Evolutionary conservation across 2,329 filamentous ascomycete species (phyloP).

Genomic region (Beauveria bassiana): DNA sequence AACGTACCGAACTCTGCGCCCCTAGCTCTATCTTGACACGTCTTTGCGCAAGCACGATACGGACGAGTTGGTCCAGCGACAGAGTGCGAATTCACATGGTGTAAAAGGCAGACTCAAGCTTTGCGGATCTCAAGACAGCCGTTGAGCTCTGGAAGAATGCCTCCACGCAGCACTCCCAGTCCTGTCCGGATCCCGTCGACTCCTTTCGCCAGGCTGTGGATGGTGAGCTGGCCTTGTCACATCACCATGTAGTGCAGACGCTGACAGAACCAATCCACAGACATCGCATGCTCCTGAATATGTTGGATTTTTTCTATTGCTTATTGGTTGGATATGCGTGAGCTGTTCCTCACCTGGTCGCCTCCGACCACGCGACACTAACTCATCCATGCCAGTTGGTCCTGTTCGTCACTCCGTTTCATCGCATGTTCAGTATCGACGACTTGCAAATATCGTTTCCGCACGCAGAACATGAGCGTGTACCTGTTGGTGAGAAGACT

Average conservation of each 20-base stretch:
- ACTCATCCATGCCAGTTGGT: slow-evolving; percentile 19
- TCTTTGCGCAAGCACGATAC: not conserved
- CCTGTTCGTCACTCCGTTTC: slow-evolving; percentile 65
- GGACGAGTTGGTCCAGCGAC: not conserved
- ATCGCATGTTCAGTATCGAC: slow-evolving; percentile 87
- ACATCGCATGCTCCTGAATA: slow-evolving; percentile 86
- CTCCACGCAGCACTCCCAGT: slow-evolving; percentile 16
- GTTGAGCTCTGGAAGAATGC: slow-evolving; percentile 15
- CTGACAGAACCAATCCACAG: slow-evolving; percentile 28
- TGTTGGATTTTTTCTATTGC: slow-evolving; percentile 64
- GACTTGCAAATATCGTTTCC: slow-evolving; percentile 81
- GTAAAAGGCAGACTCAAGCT: not conserved
- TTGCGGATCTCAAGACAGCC: not conserved
- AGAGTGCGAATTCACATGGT: not conserved
- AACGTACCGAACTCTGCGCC: not conserved
- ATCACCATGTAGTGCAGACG: not conserved
- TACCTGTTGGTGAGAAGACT: slow-evolving; percentile 57
- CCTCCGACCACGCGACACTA: not conserved
- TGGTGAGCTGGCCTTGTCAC: slow-evolving; percentile 26
- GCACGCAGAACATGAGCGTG: slow-evolving; percentile 75
- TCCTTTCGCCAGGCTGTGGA: slow-evolving; percentile 37
- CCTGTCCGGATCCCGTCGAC: slow-evolving; percentile 18
- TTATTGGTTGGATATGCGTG: slow-evolving; percentile 58
- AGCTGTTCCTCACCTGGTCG: slow-evolving; percentile 16
- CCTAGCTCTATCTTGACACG: not conserved